phyloP scores from a whole-genome alignment of 2,329 filamentous ascomycete genomes.

The Curvularia eragrostidis region DNA sequence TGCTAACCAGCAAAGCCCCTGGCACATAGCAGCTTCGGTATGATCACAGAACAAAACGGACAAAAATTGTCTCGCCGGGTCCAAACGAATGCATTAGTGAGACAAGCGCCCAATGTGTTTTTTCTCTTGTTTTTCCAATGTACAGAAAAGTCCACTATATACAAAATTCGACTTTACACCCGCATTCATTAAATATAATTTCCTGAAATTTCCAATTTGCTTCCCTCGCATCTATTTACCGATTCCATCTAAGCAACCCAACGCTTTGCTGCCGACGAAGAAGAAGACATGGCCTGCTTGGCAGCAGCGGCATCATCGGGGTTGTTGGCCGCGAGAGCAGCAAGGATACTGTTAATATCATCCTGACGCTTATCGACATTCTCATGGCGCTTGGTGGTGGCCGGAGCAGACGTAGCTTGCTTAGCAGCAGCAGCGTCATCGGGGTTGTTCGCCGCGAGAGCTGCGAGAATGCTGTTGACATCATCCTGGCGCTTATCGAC shows the following conservation, averaged over 20 bases:
- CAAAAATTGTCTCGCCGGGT: too few species aligned
- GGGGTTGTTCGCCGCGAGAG: slow-evolving; percentile 31
- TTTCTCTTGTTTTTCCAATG: neutral
- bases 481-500: slow-evolving; percentile 2
- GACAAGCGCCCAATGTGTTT: neutral
- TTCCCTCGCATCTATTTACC: too few species aligned
- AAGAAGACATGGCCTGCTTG: slow-evolving; percentile 4
- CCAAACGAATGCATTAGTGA: neutral
- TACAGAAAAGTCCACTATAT: neutral
- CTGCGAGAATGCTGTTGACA: slow-evolving; percentile 26
- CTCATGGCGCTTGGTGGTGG: neutral
- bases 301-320: slow-evolving; percentile 31
- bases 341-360: slow-evolving; percentile 29
- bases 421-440: slow-evolving; percentile 25
- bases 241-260: slow-evolving; percentile 5
- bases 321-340: slow-evolving; percentile 24
- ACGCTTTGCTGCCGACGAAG: neutral
- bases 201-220: too few species aligned
- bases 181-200: too few species aligned
- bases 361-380: slow-evolving; percentile 7
- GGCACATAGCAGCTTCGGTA: too few species aligned
- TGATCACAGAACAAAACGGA: neutral
- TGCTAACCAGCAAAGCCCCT: too few species aligned
- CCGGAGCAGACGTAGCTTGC: neutral
- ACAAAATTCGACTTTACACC: too few species aligned